Conservation (phyloP, 2,329 filamentous ascomycete species). For the Apiospora pterosperma region DNA sequence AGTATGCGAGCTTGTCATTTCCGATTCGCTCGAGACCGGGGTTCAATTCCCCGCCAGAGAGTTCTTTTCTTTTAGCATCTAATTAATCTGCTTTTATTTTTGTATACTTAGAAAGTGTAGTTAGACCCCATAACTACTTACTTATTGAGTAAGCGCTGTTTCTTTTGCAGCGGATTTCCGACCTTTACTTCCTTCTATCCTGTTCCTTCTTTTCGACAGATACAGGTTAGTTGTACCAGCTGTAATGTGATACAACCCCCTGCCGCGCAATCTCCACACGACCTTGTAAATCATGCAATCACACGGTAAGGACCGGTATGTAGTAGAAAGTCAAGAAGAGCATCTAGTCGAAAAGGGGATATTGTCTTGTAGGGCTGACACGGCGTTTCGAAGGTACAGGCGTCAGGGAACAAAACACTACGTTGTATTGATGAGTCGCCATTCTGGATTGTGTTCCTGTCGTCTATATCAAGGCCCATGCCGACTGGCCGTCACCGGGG, state of each 20-base stretch:
- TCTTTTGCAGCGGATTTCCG: no score
- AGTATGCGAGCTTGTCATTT: conserved; percentile 3
- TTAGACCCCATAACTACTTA: no score
- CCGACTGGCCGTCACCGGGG: no score
- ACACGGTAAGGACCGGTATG: background rate
- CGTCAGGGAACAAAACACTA: background rate
- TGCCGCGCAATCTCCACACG: background rate
- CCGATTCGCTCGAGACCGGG: background rate
- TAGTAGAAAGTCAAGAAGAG: background rate
- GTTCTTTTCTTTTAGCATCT: background rate
- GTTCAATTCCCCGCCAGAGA: background rate
- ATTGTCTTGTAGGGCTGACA: background rate
- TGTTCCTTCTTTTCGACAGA: no score
- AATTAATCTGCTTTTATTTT: background rate
- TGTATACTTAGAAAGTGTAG: no score
- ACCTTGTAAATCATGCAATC: background rate
- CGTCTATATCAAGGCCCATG: background rate
- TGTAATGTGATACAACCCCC: background rate
- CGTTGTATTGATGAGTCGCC: no score
- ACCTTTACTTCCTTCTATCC: no score
- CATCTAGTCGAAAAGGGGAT: background rate
- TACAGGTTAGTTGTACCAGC: background rate
- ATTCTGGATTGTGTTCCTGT: background rate
- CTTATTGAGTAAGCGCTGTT: no score
- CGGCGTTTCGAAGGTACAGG: background rate